Base-by-base conservation (phyloP, 768 basidiomycete genomes). In the Pilatotrama ljubarskyi region DNA sequence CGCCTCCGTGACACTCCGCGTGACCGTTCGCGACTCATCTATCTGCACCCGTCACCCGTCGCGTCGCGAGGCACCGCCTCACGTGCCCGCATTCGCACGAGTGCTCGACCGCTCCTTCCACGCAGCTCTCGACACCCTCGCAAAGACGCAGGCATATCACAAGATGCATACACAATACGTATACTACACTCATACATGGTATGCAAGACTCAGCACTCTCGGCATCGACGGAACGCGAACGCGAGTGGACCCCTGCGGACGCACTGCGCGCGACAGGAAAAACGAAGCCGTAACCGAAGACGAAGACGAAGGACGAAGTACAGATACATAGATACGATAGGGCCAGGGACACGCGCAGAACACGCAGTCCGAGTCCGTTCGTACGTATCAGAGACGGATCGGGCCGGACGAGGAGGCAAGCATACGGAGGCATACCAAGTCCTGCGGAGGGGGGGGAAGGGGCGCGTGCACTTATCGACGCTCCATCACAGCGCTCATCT, bases 21-120 rank as follows among this genome's bases (percentile, higher is more conserved):
- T 59, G 29, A 59, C 58, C n/a, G 56, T 50, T 58, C 56, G 56
- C 48, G 56, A 50, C 40, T 58, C 56, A 58, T 58, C 29, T 29
- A 58, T 58, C 29, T 29, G 29, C 29, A 26, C 11, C 32, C 57
- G 57, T 50, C 49, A 44, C 55, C 47, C 46, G 55, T 48, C 46
- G n/a, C 38, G 40, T 20, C 56, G 47, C 5, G 37, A 10, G 48
- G n/a, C n/a, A n/a, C n/a, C n/a, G n/a, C n/a, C n/a, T 40, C 47
- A 57, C 22, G 36, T 51, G 50, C 20, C 18, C 50, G 50, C 48
- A 32, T 50, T 50, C 32, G 48, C 1, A 8, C 35, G n/a, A n/a
- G n/a, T n/a, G n/a, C n/a, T n/a, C n/a, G n/a, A n/a, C n/a, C n/a
- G n/a, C n/a, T n/a, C n/a, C n/a, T n/a, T n/a, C n/a, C n/a, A n/a